These are phyloP conservation scores for Effrenium voratum DNA, from an alignment of 73 alveolate genomes.

Conservation along the genomic window DNA sequence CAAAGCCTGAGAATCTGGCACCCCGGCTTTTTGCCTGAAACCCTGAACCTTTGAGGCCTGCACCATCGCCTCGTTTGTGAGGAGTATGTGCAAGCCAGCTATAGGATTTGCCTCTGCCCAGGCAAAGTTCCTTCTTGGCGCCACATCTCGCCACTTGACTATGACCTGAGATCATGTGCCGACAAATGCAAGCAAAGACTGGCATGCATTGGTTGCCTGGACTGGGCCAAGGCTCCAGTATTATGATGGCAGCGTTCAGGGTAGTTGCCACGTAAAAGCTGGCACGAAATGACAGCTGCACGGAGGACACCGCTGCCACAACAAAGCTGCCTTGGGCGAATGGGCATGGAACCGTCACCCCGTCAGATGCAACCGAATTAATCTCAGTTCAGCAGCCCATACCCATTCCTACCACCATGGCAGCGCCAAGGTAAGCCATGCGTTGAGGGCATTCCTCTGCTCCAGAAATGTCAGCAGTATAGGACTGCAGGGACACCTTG, in stretches of 20 bases:
- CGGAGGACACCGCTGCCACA: background rate
- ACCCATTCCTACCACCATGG: slow-evolving; percentile 66
- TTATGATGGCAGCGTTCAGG: slow-evolving; percentile 16
- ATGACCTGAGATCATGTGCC: slow-evolving; percentile 6
- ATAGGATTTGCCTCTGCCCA: slow-evolving; percentile 45
- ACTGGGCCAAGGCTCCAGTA: background rate
- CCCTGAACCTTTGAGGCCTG: background rate
- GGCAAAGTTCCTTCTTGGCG: slow-evolving; percentile 34
- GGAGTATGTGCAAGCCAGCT: slow-evolving; percentile 9
- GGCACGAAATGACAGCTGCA: slow-evolving; percentile 3
- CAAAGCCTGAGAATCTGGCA: too few relatives aligned
- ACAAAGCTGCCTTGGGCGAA: slow-evolving; percentile 25
- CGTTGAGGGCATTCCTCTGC: slow-evolving; percentile 59
- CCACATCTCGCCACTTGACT: slow-evolving; percentile 34
- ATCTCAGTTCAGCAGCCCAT: background rate
- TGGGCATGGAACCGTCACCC: background rate
- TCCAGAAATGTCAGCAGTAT: slow-evolving; percentile 50
- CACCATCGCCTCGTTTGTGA: slow-evolving; percentile 33
- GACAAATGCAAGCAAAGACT: background rate
- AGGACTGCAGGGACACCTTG: slow-evolving; percentile 68
- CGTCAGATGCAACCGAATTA: background rate
- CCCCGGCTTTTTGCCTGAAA: too few relatives aligned
- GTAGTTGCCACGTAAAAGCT: slow-evolving; percentile 27
- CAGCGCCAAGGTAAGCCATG: slow-evolving; percentile 55
- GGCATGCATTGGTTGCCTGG: background rate